A percentile compares a stretch with the other conserved stretches of the same genome.
Evolutionary conservation across 1,284 basidiomycete genomes (phyloP).

Genomic region (Cryptococcus wingfieldii): DNA sequence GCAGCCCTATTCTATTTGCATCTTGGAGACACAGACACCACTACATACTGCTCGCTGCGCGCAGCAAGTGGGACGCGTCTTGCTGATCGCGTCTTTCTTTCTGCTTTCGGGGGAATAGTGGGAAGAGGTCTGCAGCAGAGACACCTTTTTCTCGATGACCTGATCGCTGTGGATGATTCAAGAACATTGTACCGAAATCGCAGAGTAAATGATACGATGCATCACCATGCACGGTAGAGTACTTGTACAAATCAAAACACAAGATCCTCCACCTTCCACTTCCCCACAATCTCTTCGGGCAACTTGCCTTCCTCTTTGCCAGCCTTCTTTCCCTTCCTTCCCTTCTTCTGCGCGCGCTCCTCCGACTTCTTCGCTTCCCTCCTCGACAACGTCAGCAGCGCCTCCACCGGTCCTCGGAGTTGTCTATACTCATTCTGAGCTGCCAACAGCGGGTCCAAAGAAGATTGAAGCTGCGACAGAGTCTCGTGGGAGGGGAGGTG

Average conservation of each 20-base stretch:
- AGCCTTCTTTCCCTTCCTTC: not conserved
- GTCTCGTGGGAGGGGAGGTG: conserved; percentile 27
- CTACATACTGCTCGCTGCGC: too few species aligned
- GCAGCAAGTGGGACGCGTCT: too few species aligned
- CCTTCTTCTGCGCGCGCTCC: conserved; percentile 18
- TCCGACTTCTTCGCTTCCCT: conserved; percentile 28
- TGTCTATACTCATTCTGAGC: conserved; percentile 39
- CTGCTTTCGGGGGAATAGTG: too few species aligned
- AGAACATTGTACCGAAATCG: too few species aligned
- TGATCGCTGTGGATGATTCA: too few species aligned
- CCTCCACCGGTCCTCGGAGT: conserved; percentile 43
- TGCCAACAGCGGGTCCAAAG: conserved; percentile 34
- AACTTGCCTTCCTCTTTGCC: conserved; percentile 9
- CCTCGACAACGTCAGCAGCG: conserved; percentile 35
- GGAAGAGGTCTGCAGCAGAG: too few species aligned
- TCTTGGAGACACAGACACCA: too few species aligned
- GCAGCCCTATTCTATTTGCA: too few species aligned
- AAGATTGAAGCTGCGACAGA: conserved; percentile 27
- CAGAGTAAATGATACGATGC: too few species aligned
- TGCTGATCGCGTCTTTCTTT: too few species aligned
- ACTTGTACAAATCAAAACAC: conserved; percentile 21
- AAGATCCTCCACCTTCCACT: conserved; percentile 45
- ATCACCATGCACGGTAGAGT: too few species aligned
- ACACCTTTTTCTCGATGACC: too few species aligned
- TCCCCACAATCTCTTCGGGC: conserved; percentile 38